Conservation (phyloP, 108 stramenopile genomes). For the Cylindrotheca closterium region DNA sequence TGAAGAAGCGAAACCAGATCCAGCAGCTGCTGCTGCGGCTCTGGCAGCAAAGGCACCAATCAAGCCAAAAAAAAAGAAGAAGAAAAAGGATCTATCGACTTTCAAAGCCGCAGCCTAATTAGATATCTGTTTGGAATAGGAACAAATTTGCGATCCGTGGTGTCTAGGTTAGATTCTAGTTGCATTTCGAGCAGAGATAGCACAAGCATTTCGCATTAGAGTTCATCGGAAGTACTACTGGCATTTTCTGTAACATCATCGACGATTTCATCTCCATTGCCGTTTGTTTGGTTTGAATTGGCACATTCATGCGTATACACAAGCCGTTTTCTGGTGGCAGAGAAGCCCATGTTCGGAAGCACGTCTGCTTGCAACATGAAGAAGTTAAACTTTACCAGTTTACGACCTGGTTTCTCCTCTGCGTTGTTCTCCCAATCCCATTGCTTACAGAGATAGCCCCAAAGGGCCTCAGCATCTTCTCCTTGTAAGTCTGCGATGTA, state of each 20-base stretch:
- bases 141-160: too few relatives aligned
- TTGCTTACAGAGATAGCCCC: constrained; percentile 80
- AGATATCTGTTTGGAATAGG: too few relatives aligned
- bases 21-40: neutral
- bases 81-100: constrained; percentile 76
- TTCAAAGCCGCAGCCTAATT: constrained; percentile 20
- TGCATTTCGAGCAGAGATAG: too few relatives aligned
- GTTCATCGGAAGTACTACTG: too few relatives aligned
- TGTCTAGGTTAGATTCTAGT: too few relatives aligned
- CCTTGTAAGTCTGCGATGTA: constrained; percentile 77
- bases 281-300: neutral
- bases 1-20: constrained; percentile 10
- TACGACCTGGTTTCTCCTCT: constrained; percentile 37
- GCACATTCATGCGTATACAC: constrained; percentile 73
- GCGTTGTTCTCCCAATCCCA: constrained; percentile 71
- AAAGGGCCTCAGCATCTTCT: constrained; percentile 73
- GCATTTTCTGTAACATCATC: neutral
- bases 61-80: constrained; percentile 82
- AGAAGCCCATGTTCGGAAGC: constrained; percentile 83
- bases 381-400: constrained; percentile 72
- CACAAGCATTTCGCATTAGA: too few relatives aligned
- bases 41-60: constrained; percentile 22
- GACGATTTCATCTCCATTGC: neutral
- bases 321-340: constrained; percentile 76
- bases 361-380: constrained; percentile 90